A percentile compares a stretch with the other conserved stretches of the same genome.
phyloP scores from a whole-genome alignment of 345 rosid genomes.

The Acer campestre region DNA sequence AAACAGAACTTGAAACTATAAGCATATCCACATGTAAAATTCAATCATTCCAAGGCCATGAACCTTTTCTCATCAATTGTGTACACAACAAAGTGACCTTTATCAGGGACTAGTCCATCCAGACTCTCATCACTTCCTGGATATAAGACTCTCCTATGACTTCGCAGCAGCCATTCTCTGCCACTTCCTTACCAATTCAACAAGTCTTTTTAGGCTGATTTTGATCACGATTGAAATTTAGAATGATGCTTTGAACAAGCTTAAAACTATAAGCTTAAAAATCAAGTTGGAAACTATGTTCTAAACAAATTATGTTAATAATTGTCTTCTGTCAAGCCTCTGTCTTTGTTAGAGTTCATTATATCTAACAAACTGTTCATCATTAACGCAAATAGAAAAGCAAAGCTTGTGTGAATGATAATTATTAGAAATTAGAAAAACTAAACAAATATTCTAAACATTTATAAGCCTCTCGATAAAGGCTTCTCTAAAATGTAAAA shows the following conservation, averaged over 20 bases:
- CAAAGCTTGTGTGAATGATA: background rate
- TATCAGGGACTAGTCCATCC: no score
- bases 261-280: no score
- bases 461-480: background rate
- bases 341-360: background rate
- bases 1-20: no score
- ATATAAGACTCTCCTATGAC: constrained; percentile 13
- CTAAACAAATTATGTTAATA: no score
- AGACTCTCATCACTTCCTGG: no score
- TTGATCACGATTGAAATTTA: background rate
- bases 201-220: background rate
- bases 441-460: no score
- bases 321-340: background rate
- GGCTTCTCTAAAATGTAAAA: background rate
- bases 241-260: background rate
- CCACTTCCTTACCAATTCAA: constrained; percentile 20
- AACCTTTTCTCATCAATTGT: no score
- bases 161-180: constrained; percentile 14
- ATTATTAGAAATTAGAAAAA: no score
- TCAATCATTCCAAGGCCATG: no score
- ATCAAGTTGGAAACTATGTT: background rate
- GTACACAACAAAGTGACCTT: no score
- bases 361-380: background rate
- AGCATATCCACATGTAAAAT: no score
- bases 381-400: background rate